These are phyloP conservation scores for Fusarium sp. DNA, from an alignment of 2,329 filamentous ascomycete genomes.

Conservation along the genomic window DNA sequence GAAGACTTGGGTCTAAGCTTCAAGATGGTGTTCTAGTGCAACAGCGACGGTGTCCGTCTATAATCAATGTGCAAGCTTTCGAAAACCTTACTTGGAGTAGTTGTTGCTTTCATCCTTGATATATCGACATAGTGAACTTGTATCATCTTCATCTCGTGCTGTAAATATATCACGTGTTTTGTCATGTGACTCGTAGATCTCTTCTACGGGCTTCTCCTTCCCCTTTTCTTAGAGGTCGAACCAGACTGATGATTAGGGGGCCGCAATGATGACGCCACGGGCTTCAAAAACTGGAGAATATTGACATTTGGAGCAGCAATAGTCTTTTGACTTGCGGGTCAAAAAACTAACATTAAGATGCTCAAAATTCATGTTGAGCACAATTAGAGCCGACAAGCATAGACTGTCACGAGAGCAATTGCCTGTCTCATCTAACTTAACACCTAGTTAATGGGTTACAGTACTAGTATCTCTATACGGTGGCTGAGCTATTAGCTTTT, in stretches of 20 bases:
- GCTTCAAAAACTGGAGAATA: background rate
- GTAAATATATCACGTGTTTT: background rate
- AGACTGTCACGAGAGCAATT: slow-evolving; percentile 37
- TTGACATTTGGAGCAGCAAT: background rate
- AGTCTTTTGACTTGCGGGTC: background rate
- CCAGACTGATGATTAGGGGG: slow-evolving; percentile 1
- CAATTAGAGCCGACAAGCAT: slow-evolving; percentile 19
- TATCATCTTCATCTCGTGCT: background rate
- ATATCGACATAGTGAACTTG: background rate
- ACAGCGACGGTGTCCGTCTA: background rate
- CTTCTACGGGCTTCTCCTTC: slow-evolving; percentile 13
- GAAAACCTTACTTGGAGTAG: background rate
- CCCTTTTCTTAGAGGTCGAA: slow-evolving; percentile 7
- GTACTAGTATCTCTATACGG: background rate
- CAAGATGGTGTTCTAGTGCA: background rate
- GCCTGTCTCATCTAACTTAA: slow-evolving; percentile 28
- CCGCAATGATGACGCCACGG: slow-evolving; percentile 34
- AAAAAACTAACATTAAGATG: slow-evolving; percentile 15
- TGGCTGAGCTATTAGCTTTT: slow-evolving; percentile 23
- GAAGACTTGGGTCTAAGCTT: background rate
- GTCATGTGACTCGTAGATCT: slow-evolving; percentile 20
- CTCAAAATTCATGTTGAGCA: slow-evolving; percentile 9
- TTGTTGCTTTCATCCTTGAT: background rate
- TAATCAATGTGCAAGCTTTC: background rate
- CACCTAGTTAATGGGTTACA: background rate